These are phyloP conservation scores for Monosporozyma solicola DNA, from an alignment of 805 yeast genomes.

Conservation along the genomic window DNA sequence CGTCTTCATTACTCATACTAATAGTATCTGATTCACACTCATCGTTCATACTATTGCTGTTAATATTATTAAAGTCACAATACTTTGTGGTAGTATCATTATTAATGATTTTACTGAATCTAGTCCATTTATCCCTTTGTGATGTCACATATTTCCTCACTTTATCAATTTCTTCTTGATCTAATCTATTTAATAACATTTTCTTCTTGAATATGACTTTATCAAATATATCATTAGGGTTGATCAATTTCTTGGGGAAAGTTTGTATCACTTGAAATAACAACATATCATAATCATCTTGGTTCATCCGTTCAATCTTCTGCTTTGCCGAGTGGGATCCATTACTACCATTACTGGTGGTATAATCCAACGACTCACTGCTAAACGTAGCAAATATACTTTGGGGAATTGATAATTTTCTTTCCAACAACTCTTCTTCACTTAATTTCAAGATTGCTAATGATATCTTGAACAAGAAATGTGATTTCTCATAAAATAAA, in stretches of 20 bases:
- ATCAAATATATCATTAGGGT: constrained; percentile 61
- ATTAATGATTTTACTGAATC: constrained; percentile 3
- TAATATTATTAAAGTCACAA: background rate
- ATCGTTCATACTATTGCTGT: background rate
- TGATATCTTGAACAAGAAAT: constrained; percentile 72
- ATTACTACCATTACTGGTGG: background rate
- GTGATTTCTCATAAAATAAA: constrained; percentile 83
- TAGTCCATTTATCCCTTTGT: constrained; percentile 33
- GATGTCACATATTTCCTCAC: constrained; percentile 70
- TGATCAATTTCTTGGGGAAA: constrained; percentile 58
- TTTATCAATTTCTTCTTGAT: constrained; percentile 70
- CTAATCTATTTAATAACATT: constrained; percentile 59
- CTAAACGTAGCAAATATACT: constrained; percentile 2
- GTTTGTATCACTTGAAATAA: constrained; percentile 81
- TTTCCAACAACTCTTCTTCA: constrained; percentile 48
- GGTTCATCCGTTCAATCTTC: constrained; percentile 1
- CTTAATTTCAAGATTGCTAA: constrained; percentile 68
- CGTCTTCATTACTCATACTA: constrained; percentile 18
- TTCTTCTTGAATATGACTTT: constrained; percentile 58
- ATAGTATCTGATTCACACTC: background rate
- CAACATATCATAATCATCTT: constrained; percentile 42
- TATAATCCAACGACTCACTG: background rate
- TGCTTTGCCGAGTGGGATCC: background rate
- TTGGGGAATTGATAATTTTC: background rate
- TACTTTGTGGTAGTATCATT: background rate